phyloP scores from a whole-genome alignment of 2,329 filamentous ascomycete genomes.

The Plenodomus biglobosus region DNA sequence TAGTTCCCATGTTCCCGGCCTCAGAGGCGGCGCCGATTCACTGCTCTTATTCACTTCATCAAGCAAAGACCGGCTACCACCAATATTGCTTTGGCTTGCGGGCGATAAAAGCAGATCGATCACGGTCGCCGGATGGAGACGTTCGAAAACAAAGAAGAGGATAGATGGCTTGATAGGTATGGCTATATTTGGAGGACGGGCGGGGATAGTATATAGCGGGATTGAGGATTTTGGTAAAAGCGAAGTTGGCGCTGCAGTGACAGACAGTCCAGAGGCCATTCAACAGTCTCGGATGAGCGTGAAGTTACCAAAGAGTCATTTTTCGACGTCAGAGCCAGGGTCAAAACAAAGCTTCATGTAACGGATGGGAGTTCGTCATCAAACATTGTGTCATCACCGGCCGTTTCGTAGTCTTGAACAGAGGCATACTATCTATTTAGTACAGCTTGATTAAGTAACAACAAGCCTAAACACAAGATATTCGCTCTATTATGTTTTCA shows the following conservation, averaged over 20 bases:
- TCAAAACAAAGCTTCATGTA: not conserved
- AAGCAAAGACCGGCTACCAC: conserved; percentile 16
- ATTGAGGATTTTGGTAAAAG: not conserved
- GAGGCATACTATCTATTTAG: too few species aligned
- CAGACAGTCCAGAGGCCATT: too few species aligned
- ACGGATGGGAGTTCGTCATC: not conserved
- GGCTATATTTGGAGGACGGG: conserved; percentile 22
- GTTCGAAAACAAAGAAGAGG: conserved; percentile 20
- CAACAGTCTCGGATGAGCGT: too few species aligned
- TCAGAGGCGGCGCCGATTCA: conserved; percentile 21
- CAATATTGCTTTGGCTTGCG: conserved; percentile 27
- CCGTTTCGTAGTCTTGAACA: too few species aligned
- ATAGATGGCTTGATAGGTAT: conserved; percentile 30
- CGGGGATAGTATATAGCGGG: conserved; percentile 9
- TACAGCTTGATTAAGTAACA: too few species aligned
- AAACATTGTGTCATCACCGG: too few species aligned
- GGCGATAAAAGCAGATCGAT: conserved; percentile 21
- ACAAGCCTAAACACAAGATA: too few species aligned
- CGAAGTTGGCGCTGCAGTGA: too few species aligned
- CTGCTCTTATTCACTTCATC: not conserved
- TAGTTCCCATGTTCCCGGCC: too few species aligned
- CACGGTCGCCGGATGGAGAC: conserved; percentile 23
- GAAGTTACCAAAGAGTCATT: too few species aligned
- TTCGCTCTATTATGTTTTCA: too few species aligned
- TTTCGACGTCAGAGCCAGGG: too few species aligned